phyloP scores from a whole-genome alignment of 108 stramenopile species.

The Epipyxis sp. region DNA sequence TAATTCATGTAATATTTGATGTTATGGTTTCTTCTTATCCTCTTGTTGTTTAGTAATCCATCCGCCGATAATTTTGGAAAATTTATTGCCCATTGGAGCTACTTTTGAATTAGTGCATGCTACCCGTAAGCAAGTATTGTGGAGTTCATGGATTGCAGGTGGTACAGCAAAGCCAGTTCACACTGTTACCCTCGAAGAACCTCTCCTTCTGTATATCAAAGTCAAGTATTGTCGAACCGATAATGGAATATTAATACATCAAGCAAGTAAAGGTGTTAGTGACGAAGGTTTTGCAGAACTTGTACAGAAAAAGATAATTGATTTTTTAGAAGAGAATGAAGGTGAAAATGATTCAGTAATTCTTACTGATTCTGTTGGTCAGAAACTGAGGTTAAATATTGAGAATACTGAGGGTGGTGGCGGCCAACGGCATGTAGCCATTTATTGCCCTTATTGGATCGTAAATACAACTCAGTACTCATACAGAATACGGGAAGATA shows the following conservation, averaged over 20 bases:
- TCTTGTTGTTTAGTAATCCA: slow-evolving; percentile 79
- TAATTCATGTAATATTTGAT: background rate
- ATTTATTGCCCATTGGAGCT: slow-evolving; percentile 78
- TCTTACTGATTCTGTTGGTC: slow-evolving; percentile 79
- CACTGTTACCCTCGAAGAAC: slow-evolving; percentile 77
- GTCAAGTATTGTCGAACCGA: slow-evolving; percentile 72
- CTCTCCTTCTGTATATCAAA: slow-evolving; percentile 78
- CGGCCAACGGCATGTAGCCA: slow-evolving; percentile 72
- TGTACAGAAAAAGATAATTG: background rate
- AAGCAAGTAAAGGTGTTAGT: slow-evolving; percentile 53
- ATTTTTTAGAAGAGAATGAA: background rate
- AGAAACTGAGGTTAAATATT: slow-evolving; percentile 69
- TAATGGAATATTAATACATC: slow-evolving; percentile 78
- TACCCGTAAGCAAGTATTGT: slow-evolving; percentile 63
- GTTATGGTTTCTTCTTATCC: slow-evolving; percentile 58
- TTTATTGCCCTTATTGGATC: slow-evolving; percentile 88
- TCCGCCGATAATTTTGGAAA: slow-evolving; percentile 86
- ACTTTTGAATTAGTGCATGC: slow-evolving; percentile 84
- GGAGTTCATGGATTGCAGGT: slow-evolving; percentile 76
- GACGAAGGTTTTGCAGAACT: background rate
- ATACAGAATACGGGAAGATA: slow-evolving; percentile 50
- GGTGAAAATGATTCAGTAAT: slow-evolving; percentile 49
- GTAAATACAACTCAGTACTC: slow-evolving; percentile 85
- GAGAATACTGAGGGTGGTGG: slow-evolving; percentile 83
- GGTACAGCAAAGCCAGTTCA: slow-evolving; percentile 76